phyloP scores from a whole-genome alignment of 176 grass and related monocot species.

The Raddia guianensis region DNA sequence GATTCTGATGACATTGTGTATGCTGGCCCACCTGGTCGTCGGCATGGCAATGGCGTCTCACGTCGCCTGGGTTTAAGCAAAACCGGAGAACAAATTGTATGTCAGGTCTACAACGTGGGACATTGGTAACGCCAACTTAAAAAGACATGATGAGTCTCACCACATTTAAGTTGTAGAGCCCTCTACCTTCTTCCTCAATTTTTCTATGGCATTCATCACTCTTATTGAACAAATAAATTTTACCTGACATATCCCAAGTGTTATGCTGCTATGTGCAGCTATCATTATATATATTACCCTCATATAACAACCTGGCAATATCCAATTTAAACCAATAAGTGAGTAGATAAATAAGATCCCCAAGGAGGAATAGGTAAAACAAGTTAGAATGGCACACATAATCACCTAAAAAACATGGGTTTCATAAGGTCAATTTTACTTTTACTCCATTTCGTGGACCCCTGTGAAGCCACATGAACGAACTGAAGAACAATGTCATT shows the following conservation, averaged over 20 bases:
- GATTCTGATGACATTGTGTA: too few species aligned
- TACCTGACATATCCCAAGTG: not conserved
- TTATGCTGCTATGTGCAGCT: not conserved
- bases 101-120: not conserved
- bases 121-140: not conserved
- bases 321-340: not conserved
- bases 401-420: not conserved
- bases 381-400: not conserved
- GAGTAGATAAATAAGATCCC: not conserved
- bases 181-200: not conserved
- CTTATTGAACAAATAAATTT: conserved; percentile 4
- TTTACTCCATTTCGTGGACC: not conserved
- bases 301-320: not conserved
- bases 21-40: too few species aligned
- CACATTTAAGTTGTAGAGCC: not conserved
- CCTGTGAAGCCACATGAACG: not conserved
- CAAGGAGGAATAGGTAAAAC: not conserved
- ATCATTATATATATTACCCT: too few species aligned
- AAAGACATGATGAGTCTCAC: too few species aligned
- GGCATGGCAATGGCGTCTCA: too few species aligned
- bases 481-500: not conserved
- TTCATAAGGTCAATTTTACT: not conserved
- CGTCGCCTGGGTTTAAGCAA: too few species aligned
- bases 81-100: not conserved
- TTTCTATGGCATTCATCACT: not conserved